Evolutionary conservation across 208 protist species (phyloP), one percentile per base, ranked within the genome.

Genomic region (Crithidia sp.): DNA sequence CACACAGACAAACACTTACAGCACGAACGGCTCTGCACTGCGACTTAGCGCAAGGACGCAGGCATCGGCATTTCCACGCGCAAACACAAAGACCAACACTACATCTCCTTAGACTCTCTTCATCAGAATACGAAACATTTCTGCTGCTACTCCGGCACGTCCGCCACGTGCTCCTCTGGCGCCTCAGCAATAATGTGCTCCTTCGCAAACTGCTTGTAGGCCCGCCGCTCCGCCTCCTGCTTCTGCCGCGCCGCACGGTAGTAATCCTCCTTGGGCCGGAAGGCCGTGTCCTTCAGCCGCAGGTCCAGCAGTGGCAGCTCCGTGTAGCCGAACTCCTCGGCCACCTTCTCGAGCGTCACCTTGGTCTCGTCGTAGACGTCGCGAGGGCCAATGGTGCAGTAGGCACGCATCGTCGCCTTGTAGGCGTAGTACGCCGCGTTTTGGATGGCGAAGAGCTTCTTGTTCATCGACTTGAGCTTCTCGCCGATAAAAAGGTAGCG

Each of bases 201-300:
- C 12, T 68, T 47, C 16, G 67, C 85, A 59, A 86, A 90, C 37
- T 44, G 37, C 71, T 82, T 82, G 68, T 85, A 77, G 43, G 52
- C 52, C 5, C 76, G 67, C 7, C 74, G 75, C 36, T 91, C 86
- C 45, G 47, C 45, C 39, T 61, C 43, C 53, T 72, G 67, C 54
- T 82, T 85, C 74, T 85, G 66, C 17, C 66, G 53, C 8, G 87
- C 82, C 8, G 87, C 87, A n/a, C 83, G 76, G 77, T 78, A 84
- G 61, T 80, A 85, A 76, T 95, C 87, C 73, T 95, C 87, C 74
- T 84, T 88, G n/a, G 86, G 84, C 7, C 90, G 85, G 68, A 89
- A 95, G 13, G 28, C 62, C 7, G 84, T 95, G 67, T 92, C 85
- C 69, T 88, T 88, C 13, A 88, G 79, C 43, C 90, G 86, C 12